A percentile compares a stretch with the other conserved stretches of the same genome.
Evolutionary conservation across 1,284 basidiomycete genomes (phyloP).

Genomic region (Tylopilus sp.): DNA sequence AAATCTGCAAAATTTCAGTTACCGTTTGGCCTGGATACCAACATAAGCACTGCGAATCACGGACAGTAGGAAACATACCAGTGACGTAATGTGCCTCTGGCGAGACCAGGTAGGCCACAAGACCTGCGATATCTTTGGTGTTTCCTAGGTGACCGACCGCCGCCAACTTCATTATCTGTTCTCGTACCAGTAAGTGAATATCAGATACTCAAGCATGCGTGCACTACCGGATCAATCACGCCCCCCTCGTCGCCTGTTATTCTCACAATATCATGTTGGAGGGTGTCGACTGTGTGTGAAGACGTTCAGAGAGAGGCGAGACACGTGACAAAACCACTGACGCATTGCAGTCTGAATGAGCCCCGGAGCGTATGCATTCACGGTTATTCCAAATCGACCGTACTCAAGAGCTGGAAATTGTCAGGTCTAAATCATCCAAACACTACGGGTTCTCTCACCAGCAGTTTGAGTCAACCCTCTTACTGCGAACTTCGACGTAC

Average conservation of each 20-base stretch:
- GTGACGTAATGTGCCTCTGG: slow-evolving; percentile 50
- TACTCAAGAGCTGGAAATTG: slow-evolving; percentile 49
- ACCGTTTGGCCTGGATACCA: slow-evolving; percentile 39
- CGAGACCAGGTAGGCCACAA: slow-evolving; percentile 50
- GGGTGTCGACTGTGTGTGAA: slow-evolving; percentile 20
- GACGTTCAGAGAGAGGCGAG: neutral
- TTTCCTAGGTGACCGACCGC: slow-evolving; percentile 40
- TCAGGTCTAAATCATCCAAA: slow-evolving; percentile 10
- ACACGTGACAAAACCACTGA: slow-evolving; percentile 18
- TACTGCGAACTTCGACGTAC: slow-evolving; percentile 46
- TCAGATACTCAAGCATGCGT: neutral
- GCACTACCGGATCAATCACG: slow-evolving; percentile 22
- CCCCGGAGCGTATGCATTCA: slow-evolving; percentile 65
- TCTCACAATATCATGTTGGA: slow-evolving; percentile 30
- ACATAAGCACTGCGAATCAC: neutral
- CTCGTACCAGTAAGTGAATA: slow-evolving; percentile 12
- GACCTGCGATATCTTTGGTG: slow-evolving; percentile 46
- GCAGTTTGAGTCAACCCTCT: slow-evolving; percentile 45
- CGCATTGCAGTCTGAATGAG: slow-evolving; percentile 48
- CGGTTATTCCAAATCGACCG: slow-evolving; percentile 56
- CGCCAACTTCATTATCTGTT: slow-evolving; percentile 24
- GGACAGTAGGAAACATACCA: slow-evolving; percentile 34
- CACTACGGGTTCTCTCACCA: slow-evolving; percentile 19
- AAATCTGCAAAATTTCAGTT: slow-evolving; percentile 10
- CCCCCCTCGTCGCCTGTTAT: slow-evolving; percentile 26